Base-by-base conservation (phyloP, 2,329 filamentous ascomycete genomes). In the Aspergillus pseudoviridinutans region DNA sequence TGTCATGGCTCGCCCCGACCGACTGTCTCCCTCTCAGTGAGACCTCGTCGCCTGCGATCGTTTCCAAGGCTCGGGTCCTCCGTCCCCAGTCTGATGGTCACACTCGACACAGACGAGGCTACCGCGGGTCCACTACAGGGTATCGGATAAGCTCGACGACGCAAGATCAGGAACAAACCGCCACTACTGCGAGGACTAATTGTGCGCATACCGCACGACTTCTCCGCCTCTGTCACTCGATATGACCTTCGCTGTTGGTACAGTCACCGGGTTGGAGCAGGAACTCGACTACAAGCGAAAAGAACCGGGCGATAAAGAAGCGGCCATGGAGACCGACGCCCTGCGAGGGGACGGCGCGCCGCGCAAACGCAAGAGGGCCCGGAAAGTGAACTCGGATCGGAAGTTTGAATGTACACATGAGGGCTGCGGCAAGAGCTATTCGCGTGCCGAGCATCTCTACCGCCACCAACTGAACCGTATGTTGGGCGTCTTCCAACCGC, bases 391-490 rank as follows among this genome's bases (percentile, higher is more conserved):
- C 49, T 66, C 75, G 38, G 79, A 80, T 58, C 79, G 78, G 63
- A 80, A 80, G 68, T 93, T 92, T 62, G 87, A 90, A 68, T 99
- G 94, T 71, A 87, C 89, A 4, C 86, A 91, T 58, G 87, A 90
- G 63, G 91, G 89, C 42, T 99, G 94, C 68, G 92, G 91, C 44
- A 99, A 97, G 80, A 74, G 76, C 17, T 86, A 85, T 66, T 83
- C 82, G 25, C 76, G 84, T 7, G 78, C 81, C 10, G 84, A 86
- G 65, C 84, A 86, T 68, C 74, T 85, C 51, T 80, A 83, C 58
- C 77, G 83, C 14, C 84, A 86, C 69, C 92, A 97, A 77, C 78
- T 97, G 65, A 99, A 99, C 72, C 94, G 89, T 92, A 81, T 74
- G 86, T 61, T 4, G 28, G 47, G 44, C 24, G 29, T 25, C 12